These are phyloP conservation scores for Arachis monticola DNA, from an alignment of 331 rosid species.

Conservation along the genomic window DNA sequence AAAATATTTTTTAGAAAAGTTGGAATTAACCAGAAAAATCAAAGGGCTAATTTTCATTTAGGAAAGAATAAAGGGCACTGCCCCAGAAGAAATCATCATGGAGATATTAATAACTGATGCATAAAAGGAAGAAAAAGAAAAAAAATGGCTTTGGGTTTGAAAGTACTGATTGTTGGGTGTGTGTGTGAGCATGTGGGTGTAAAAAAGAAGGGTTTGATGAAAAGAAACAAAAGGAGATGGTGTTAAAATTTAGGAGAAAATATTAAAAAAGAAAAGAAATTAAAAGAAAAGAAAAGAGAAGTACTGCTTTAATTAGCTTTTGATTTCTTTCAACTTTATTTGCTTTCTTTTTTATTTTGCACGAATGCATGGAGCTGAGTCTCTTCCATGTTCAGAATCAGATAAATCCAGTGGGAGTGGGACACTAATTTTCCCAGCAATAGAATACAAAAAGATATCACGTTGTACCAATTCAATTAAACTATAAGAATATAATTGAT, in stretches of 20 bases:
- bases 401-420: conserved; percentile 47
- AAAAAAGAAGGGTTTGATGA: conserved; percentile 32
- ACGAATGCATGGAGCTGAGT: conserved; percentile 48
- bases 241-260: conserved; percentile 46
- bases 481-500: conserved; percentile 30
- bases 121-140: conserved; percentile 22
- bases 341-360: conserved; percentile 54
- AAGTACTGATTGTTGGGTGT: conserved; percentile 36
- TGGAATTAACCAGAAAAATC: background rate
- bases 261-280: background rate
- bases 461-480: conserved; percentile 20
- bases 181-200: conserved; percentile 40
- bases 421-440: conserved; percentile 37
- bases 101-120: background rate
- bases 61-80: background rate
- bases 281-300: conserved; percentile 26
- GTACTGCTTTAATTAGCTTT: conserved; percentile 43
- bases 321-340: conserved; percentile 45
- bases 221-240: conserved; percentile 44
- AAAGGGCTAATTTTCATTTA: conserved; percentile 23
- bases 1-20: no score
- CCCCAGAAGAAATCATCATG: conserved; percentile 4
- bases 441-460: conserved; percentile 53
- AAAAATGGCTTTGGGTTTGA: conserved; percentile 27
- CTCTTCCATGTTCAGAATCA: conserved; percentile 30